These are phyloP conservation scores for Hippophae tibetana DNA, from an alignment of 306 rosid species.

Conservation along the genomic window DNA sequence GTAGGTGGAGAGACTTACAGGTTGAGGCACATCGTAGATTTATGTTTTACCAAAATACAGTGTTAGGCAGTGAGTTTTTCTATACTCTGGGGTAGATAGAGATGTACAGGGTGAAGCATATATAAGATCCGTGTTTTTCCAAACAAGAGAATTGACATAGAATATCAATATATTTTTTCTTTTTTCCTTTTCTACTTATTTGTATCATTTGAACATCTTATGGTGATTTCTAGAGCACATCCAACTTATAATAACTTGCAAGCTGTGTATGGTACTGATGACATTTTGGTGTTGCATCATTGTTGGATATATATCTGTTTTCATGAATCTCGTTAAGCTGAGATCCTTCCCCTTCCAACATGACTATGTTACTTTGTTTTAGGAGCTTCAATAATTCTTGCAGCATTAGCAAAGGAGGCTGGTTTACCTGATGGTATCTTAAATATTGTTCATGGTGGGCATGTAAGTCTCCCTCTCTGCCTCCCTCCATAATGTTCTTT, in stretches of 20 bases:
- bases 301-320: not conserved
- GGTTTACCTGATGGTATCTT: conserved; percentile 72
- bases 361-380: conserved; percentile 17
- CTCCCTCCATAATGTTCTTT: conserved; percentile 4
- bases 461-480: conserved; percentile 30
- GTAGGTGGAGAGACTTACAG: not conserved
- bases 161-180: not conserved
- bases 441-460: conserved; percentile 60
- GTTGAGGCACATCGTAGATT: not conserved
- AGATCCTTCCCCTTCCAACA: conserved; percentile 1
- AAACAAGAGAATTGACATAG: not conserved
- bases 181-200: not conserved
- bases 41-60: not conserved
- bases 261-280: not conserved
- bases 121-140: not conserved
- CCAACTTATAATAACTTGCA: not conserved
- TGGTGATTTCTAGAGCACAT: not conserved
- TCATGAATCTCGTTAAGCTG: not conserved
- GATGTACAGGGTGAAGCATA: not conserved
- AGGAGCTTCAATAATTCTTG: conserved; percentile 66
- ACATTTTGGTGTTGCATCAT: not conserved
- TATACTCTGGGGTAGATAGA: too few species aligned
- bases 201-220: not conserved
- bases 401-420: conserved; percentile 61
- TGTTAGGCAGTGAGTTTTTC: too few species aligned